These are phyloP conservation scores for Aphanomyces invadans DNA, from an alignment of 352 stramenopile genomes.

Conservation along the genomic window DNA sequence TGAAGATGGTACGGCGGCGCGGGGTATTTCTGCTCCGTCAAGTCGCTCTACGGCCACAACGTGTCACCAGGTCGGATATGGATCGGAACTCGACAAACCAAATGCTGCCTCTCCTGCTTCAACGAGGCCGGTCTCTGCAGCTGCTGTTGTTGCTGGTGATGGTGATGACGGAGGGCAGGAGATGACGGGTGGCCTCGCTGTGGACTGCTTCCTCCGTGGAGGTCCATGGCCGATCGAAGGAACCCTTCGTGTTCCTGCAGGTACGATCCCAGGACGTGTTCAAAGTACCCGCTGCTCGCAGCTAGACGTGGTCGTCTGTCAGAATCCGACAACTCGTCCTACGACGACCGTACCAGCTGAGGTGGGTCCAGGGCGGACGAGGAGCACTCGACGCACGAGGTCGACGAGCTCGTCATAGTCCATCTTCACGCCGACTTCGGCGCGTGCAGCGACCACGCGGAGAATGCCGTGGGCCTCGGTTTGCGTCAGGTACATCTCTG, in stretches of 20 bases:
- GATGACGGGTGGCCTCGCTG: not conserved
- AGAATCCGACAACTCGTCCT: not conserved
- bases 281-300: not conserved
- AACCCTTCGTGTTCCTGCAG: not conserved
- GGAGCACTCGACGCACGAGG: slow-evolving; percentile 47
- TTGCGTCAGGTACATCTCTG: not conserved
- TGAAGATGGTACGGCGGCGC: not conserved
- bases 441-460: slow-evolving; percentile 56
- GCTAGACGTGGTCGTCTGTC: not conserved
- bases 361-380: slow-evolving; percentile 13
- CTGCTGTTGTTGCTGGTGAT: not conserved
- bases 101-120: not conserved
- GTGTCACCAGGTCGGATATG: not conserved
- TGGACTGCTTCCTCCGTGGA: not conserved
- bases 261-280: not conserved
- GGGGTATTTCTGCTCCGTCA: not conserved
- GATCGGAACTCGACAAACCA: not conserved
- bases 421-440: slow-evolving; percentile 63
- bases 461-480: slow-evolving; percentile 57
- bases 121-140: not conserved
- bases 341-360: not conserved
- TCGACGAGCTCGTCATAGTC: slow-evolving; percentile 58
- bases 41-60: not conserved
- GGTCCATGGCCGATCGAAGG: not conserved
- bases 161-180: too few relatives aligned